A percentile compares a stretch with the other conserved stretches of the same genome.
These are phyloP conservation scores for Tricholoma flavovirens DNA, from an alignment of 768 basidiomycete species.

Conservation along the genomic window DNA sequence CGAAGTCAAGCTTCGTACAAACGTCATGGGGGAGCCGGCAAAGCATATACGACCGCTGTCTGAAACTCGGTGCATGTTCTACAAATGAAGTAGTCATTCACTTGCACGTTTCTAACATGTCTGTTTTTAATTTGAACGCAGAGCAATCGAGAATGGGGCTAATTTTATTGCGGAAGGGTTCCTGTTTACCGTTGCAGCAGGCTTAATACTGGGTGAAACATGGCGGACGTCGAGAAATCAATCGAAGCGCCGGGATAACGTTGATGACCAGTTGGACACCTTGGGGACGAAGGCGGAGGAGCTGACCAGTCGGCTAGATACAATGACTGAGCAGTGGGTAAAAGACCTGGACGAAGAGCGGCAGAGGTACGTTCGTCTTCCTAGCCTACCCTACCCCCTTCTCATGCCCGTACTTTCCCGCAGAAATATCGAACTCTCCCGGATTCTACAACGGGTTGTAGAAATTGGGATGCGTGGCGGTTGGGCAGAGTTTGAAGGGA, in stretches of 20 bases:
- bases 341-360: constrained; percentile 39
- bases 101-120: background rate
- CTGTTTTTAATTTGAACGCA: constrained; percentile 24
- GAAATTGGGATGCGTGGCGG: constrained; percentile 61
- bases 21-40: constrained; percentile 72
- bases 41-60: constrained; percentile 71
- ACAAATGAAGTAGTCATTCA: background rate
- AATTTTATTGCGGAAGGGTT: constrained; percentile 84
- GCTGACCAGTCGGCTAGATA: constrained; percentile 38
- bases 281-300: constrained; percentile 42
- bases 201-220: constrained; percentile 69
- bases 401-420: background rate
- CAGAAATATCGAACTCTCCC: constrained; percentile 64
- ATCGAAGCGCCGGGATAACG: constrained; percentile 62
- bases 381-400: background rate
- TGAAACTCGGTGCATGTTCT: constrained; percentile 53
- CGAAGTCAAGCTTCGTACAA: constrained; percentile 67
- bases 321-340: constrained; percentile 35
- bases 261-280: constrained; percentile 66
- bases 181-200: constrained; percentile 70
- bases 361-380: constrained; percentile 33
- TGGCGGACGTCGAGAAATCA: constrained; percentile 69
- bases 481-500: constrained; percentile 59
- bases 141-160: constrained; percentile 83
- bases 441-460: constrained; percentile 60